phyloP scores from a whole-genome alignment of 1,139 yeast species.

The Pichia terricola region DNA sequence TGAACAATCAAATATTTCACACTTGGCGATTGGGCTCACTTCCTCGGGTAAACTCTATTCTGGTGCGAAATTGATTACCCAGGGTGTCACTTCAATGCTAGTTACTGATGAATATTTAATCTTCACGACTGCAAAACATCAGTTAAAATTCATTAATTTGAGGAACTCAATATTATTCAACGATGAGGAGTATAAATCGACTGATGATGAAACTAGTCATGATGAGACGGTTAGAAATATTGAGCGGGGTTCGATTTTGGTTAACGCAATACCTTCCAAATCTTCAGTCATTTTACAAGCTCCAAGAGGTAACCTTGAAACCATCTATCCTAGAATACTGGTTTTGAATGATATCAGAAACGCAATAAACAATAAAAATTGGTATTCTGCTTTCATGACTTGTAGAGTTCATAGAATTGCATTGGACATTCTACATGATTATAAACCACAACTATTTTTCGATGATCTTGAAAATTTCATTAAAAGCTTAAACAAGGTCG shows the following conservation, averaged over 20 bases:
- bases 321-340: conserved; percentile 88
- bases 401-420: conserved; percentile 92
- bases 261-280: conserved; percentile 73
- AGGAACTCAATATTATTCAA: conserved; percentile 16
- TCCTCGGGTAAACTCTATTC: conserved; percentile 66
- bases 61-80: conserved; percentile 50
- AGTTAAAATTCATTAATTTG: conserved; percentile 74
- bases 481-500: conserved; percentile 59
- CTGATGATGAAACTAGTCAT: conserved; percentile 10
- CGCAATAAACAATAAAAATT: conserved; percentile 48
- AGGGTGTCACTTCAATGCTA: conserved; percentile 75
- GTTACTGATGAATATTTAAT: conserved; percentile 65
- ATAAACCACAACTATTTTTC: conserved; percentile 61
- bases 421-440: conserved; percentile 82
- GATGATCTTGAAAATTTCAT: conserved; percentile 61
- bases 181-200: conserved; percentile 10
- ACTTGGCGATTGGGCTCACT: conserved; percentile 54
- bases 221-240: conserved; percentile 85
- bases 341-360: conserved; percentile 76
- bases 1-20: background rate
- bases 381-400: conserved; percentile 61
- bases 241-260: conserved; percentile 82
- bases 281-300: conserved; percentile 85
- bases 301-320: conserved; percentile 92
- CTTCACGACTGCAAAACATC: conserved; percentile 84